A percentile compares a stretch with the other conserved stretches of the same genome.
These are phyloP conservation scores for Artomyces pyxidatus DNA, from an alignment of 768 basidiomycete genomes.

Conservation along the genomic window DNA sequence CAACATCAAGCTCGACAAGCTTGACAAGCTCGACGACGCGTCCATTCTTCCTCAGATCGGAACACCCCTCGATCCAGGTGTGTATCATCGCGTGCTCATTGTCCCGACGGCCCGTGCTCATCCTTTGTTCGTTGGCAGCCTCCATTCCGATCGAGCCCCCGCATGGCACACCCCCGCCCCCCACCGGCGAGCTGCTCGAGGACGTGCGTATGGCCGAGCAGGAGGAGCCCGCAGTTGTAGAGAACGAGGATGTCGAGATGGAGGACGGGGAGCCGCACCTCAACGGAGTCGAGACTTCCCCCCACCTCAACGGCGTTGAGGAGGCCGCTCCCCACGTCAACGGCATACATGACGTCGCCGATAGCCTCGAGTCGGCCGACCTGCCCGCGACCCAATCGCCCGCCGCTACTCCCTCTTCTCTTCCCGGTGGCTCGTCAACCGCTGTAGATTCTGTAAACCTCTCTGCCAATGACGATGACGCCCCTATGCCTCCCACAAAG, in stretches of 20 bases:
- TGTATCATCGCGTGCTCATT: slow-evolving; percentile 6
- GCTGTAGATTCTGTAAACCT: slow-evolving; percentile 23
- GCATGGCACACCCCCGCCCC: slow-evolving; percentile 38
- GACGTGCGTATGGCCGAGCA: slow-evolving; percentile 56
- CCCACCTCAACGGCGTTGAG: slow-evolving; percentile 20
- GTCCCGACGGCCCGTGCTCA: not conserved
- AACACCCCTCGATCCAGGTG: slow-evolving; percentile 46
- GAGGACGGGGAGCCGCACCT: slow-evolving; percentile 12
- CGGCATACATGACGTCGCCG: not conserved
- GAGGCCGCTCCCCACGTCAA: slow-evolving; percentile 17
- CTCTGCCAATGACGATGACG: slow-evolving; percentile 40
- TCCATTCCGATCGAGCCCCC: slow-evolving; percentile 37
- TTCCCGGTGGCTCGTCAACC: slow-evolving; percentile 24
- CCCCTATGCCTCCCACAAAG: slow-evolving; percentile 75
- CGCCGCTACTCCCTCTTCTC: slow-evolving; percentile 19
- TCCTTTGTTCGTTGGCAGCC: slow-evolving; percentile 26
- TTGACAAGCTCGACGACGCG: slow-evolving; percentile 33
- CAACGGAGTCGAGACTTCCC: slow-evolving; percentile 10
- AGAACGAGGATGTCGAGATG: slow-evolving; percentile 3
- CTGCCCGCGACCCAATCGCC: slow-evolving; percentile 17
- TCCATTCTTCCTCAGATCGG: slow-evolving; percentile 37
- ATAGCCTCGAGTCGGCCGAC: slow-evolving; percentile 18
- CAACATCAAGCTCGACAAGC: slow-evolving; percentile 41
- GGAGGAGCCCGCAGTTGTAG: slow-evolving; percentile 3
- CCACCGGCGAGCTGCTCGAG: slow-evolving; percentile 35